Percentiles rank a stretch among this genome's conserved stretches.
Evolutionary conservation across 345 rosid species (phyloP).

Genomic region (Citrus sp.): DNA sequence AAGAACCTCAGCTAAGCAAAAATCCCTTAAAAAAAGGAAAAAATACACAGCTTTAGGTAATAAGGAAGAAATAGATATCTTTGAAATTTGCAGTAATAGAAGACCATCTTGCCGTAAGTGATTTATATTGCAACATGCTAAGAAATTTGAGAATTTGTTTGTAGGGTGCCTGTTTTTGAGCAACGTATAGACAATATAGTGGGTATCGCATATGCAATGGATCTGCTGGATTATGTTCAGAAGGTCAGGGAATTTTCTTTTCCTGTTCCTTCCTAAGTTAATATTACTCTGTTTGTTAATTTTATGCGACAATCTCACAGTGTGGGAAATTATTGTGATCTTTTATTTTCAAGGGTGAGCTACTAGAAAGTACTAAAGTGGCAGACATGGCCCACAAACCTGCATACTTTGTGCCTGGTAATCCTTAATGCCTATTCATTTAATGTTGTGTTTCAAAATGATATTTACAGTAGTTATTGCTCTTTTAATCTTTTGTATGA

Average conservation of each 20-base stretch:
- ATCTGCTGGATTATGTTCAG: conserved; percentile 84
- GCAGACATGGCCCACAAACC: conserved; percentile 98
- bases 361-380: conserved; percentile 71
- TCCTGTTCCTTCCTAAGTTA: conserved; percentile 8
- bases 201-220: conserved; percentile 99
- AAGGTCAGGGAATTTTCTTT: conserved; percentile 56
- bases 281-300: conserved; percentile 29
- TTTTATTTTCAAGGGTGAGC: conserved; percentile 95
- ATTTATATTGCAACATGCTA: conserved; percentile 17
- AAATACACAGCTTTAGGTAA: background rate
- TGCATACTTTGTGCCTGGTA: conserved; percentile 97
- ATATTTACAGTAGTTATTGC: background rate
- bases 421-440: conserved; percentile 15
- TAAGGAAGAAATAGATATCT: background rate
- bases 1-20: background rate
- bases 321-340: conserved; percentile 35
- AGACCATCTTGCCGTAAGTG: conserved; percentile 5
- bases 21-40: background rate
- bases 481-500: background rate
- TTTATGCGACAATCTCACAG: conserved; percentile 33
- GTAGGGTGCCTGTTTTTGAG: conserved; percentile 98
- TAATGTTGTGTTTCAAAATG: background rate
- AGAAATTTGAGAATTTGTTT: conserved; percentile 16
- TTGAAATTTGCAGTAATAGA: background rate
- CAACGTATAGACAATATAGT: conserved; percentile 96